Evolutionary conservation across 257 asterid species (phyloP).

Genomic region (Coffea canephora): DNA sequence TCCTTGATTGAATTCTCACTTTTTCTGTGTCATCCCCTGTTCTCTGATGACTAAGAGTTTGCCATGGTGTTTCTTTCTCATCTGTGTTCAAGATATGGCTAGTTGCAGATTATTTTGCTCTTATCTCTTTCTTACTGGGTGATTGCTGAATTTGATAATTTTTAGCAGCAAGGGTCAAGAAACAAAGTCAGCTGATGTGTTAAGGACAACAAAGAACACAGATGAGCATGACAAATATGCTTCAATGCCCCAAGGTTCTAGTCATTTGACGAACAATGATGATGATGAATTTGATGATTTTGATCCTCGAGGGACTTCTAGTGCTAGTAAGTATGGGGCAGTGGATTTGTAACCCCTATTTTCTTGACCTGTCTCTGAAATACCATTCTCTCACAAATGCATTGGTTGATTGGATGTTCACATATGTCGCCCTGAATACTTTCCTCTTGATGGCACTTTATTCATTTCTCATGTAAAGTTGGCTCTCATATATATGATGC

Average conservation of each 20-base stretch:
- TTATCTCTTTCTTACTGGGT: conserved; percentile 9
- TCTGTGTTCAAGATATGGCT: background rate
- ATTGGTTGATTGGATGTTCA: background rate
- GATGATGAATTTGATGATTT: conserved; percentile 86
- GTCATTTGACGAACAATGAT: conserved; percentile 39
- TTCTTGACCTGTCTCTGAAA: background rate
- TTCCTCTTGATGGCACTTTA: background rate
- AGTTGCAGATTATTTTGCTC: no score
- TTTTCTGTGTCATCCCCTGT: background rate
- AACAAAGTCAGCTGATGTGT: conserved; percentile 36
- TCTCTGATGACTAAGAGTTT: background rate
- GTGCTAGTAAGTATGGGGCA: conserved; percentile 63
- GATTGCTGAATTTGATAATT: conserved; percentile 24
- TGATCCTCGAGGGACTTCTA: conserved; percentile 87
- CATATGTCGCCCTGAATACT: background rate
- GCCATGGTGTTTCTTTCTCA: background rate
- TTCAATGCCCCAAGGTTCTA: conserved; percentile 45
- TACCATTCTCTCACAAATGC: no score
- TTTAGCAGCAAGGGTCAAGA: conserved; percentile 58
- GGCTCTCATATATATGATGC: background rate
- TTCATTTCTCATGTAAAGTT: background rate
- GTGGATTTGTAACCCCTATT: background rate
- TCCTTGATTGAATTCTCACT: background rate
- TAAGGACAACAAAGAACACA: conserved; percentile 35
- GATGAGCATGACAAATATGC: conserved; percentile 43